These are phyloP conservation scores for Exobasidium cylindrosporum DNA, from an alignment of 1,284 basidiomycete species.

Conservation along the genomic window DNA sequence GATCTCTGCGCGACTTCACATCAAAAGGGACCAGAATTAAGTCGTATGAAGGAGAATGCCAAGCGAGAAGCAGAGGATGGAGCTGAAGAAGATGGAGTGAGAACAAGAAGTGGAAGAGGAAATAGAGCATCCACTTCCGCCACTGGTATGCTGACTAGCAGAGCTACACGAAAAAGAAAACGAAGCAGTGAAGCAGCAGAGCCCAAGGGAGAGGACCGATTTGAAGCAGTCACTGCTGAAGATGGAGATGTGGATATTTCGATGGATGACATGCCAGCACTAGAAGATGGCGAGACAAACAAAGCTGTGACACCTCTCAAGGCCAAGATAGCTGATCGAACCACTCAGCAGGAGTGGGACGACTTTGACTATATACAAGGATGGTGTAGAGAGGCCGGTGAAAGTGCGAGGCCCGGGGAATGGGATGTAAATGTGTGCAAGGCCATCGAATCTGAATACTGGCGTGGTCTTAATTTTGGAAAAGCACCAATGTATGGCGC, in stretches of 20 bases:
- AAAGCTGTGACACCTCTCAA: slow-evolving; percentile 12
- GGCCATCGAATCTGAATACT: slow-evolving; percentile 83
- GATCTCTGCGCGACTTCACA: slow-evolving; percentile 34
- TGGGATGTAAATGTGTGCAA: slow-evolving; percentile 63
- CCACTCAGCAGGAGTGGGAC: slow-evolving; percentile 41
- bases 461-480: slow-evolving; percentile 83
- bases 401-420: slow-evolving; percentile 15
- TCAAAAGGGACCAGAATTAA: slow-evolving; percentile 49
- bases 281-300: not conserved
- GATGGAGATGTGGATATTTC: not conserved
- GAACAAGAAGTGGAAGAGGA: slow-evolving; percentile 35
- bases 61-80: slow-evolving; percentile 14
- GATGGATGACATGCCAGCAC: not conserved
- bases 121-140: not conserved
- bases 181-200: not conserved
- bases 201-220: not conserved
- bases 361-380: slow-evolving; percentile 41
- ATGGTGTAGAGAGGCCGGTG: slow-evolving; percentile 43
- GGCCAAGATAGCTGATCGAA: slow-evolving; percentile 36
- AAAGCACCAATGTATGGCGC: slow-evolving; percentile 94
- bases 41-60: slow-evolving; percentile 45
- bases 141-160: not conserved
- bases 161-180: slow-evolving; percentile 19
- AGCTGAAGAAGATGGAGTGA: slow-evolving; percentile 38
- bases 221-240: not conserved